Percentiles rank a stretch among this genome's conserved stretches.
Evolutionary conservation across 805 yeast genomes (phyloP).

Genomic region (Kregervanrija fluxuum): DNA sequence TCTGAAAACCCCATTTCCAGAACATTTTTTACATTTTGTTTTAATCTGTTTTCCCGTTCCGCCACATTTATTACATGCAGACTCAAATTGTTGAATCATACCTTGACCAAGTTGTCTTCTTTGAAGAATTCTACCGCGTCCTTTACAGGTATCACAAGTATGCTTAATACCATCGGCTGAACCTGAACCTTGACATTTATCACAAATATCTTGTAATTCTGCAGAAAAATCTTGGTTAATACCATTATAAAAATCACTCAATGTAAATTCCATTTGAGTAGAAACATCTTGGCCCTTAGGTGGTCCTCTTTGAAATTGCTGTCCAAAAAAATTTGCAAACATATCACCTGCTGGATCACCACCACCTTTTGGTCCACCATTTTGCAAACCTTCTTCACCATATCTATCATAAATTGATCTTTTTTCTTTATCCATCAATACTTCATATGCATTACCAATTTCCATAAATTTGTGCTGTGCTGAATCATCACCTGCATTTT

Average conservation of each 20-base stretch:
- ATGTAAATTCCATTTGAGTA: constrained; percentile 46
- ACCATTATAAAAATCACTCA: constrained; percentile 72
- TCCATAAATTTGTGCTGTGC: constrained; percentile 86
- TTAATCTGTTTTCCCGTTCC: constrained; percentile 69
- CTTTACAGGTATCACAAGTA: constrained; percentile 63
- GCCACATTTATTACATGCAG: constrained; percentile 69
- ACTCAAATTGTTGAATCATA: constrained; percentile 80
- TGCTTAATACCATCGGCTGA: constrained; percentile 69
- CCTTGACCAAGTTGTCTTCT: constrained; percentile 80
- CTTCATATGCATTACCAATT: constrained; percentile 90
- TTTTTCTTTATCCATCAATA: constrained; percentile 65
- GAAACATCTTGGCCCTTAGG: constrained; percentile 58
- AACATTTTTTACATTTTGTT: constrained; percentile 60
- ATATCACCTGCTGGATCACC: constrained; percentile 44
- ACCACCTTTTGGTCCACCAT: constrained; percentile 47
- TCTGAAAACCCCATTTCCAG: constrained; percentile 59
- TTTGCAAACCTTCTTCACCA: constrained; percentile 70
- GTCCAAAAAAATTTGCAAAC: constrained; percentile 54
- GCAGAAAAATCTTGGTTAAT: constrained; percentile 49
- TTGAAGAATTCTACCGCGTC: constrained; percentile 61
- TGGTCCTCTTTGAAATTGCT: constrained; percentile 30
- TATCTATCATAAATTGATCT: constrained; percentile 60
- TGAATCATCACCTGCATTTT: constrained; percentile 73
- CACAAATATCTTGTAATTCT: constrained; percentile 69
- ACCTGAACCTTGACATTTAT: constrained; percentile 77